Percentiles rank a stretch among this genome's conserved stretches.
Conservation (phyloP, 768 basidiomycete genomes). For the Lyophyllum decastes region DNA sequence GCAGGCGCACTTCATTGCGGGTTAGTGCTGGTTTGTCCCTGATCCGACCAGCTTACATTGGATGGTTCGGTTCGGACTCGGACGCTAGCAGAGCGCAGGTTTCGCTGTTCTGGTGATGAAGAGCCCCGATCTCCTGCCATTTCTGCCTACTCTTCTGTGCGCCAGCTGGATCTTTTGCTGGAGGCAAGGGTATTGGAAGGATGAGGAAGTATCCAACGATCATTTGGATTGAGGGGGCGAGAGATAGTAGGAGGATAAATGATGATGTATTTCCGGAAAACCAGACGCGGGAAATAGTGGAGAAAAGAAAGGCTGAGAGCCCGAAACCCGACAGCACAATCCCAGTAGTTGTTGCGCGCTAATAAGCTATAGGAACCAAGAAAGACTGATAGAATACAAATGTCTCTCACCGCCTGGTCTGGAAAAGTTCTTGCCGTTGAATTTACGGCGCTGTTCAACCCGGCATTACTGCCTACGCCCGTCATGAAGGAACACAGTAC, state of each 20-base stretch:
- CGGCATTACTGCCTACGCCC: slow-evolving; percentile 77
- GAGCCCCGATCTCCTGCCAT: slow-evolving; percentile 2
- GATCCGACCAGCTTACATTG: not conserved
- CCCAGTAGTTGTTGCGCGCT: slow-evolving; percentile 78
- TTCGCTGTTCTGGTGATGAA: slow-evolving; percentile 9
- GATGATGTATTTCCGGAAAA: slow-evolving; percentile 80
- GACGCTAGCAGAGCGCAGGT: slow-evolving; percentile 6
- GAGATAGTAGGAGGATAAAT: slow-evolving; percentile 71
- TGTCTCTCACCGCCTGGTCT: slow-evolving; percentile 56
- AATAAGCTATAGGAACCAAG: not conserved
- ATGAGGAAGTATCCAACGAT: slow-evolving; percentile 73
- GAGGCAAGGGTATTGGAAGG: slow-evolving; percentile 61
- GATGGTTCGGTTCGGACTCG: not conserved
- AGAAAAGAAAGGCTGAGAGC: slow-evolving; percentile 89
- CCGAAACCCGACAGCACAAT: slow-evolving; percentile 89
- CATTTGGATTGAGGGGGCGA: slow-evolving; percentile 83
- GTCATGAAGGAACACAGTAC: slow-evolving; percentile 69
- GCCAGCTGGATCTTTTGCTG: slow-evolving; percentile 25
- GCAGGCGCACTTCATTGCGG: not conserved
- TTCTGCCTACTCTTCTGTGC: slow-evolving; percentile 21
- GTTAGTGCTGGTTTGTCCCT: no score
- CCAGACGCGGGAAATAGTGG: slow-evolving; percentile 66
- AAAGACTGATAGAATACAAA: not conserved
- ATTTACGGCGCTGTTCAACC: slow-evolving; percentile 69
- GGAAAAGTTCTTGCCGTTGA: slow-evolving; percentile 86